These are phyloP conservation scores for Diversispora eburnea DNA, from an alignment of 192 early-diverging fungal genomes.

Conservation along the genomic window DNA sequence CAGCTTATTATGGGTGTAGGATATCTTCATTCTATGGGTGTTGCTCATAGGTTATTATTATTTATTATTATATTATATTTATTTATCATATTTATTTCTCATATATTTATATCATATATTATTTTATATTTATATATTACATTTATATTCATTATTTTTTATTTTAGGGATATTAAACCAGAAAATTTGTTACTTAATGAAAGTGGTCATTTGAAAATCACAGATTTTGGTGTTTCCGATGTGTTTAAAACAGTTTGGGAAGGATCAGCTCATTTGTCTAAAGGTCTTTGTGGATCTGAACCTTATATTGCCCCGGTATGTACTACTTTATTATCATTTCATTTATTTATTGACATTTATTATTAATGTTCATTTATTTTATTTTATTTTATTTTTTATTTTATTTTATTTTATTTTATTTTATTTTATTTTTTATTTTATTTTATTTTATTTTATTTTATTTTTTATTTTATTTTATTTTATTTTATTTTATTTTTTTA, in stretches of 20 bases:
- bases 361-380: background rate
- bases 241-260: constrained; percentile 92
- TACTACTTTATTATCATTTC: constrained; percentile 38
- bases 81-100: background rate
- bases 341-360: background rate
- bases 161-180: constrained; percentile 63
- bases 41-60: constrained; percentile 76
- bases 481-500: background rate
- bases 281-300: constrained; percentile 90
- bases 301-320: constrained; percentile 97
- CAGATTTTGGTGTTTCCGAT: constrained; percentile 96
- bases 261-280: constrained; percentile 67
- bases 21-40: constrained; percentile 90
- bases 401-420: too few species aligned
- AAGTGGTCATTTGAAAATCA: constrained; percentile 84
- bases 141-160: too few species aligned
- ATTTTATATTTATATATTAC: constrained; percentile 26
- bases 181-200: constrained; percentile 87
- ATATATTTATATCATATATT: constrained; percentile 15
- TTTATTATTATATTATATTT: constrained; percentile 35
- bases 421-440: background rate
- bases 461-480: background rate
- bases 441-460: too few species aligned
- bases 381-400: too few species aligned
- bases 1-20: constrained; percentile 87